Base-by-base conservation (phyloP, 2,329 filamentous ascomycete species). In the Biscogniauxia sp. region DNA sequence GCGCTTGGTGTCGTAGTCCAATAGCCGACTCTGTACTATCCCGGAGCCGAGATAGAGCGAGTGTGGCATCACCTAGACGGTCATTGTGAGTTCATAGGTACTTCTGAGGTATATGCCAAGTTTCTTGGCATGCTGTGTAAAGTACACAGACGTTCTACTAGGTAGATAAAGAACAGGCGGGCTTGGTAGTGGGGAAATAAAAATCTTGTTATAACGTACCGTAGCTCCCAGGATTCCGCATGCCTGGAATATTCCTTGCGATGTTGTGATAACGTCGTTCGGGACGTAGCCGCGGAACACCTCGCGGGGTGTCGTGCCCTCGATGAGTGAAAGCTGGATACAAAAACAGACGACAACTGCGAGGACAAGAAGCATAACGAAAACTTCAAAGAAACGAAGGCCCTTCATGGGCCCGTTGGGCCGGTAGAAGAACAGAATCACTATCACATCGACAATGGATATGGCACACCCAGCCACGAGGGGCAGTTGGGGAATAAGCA, bases 171-270 rank as follows among this genome's bases (percentile, higher is more conserved):
- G 25, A 32, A 32, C 1, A 26, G 37, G 37, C 17, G 17, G 37
- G 37, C 37, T 45, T 45, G 17, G 37, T 17, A 17, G 37, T n/a
- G 17, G 37, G 17, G 17, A 45, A 45, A 17, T 17, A 45, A n/a
- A n/a, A n/a, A n/a, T 45, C 17, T 15, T n/a, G 17, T 45, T 53
- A 13, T 11, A 15, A 68, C 69, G 60, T 68, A 71, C 88, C 0
- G 90, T 93, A 3, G 90, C 90, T 1, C 90, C 90, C 0, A 93
- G 79, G 60, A 93, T 93, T 56, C 90, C 90, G 64, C 90, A 93
- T 1, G 89, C 84, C 73, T 90, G 87, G 70, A 90, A 91, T 0
- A 88, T 70, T 54, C 80, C 88, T 69, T 86, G 69, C 1, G 82
- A 80, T 70, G 89, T 75, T 1, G 88, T 76, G 1, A 90, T 73